Conservation (phyloP, 192 early-diverging fungal genomes). For the Backusella sp. region DNA sequence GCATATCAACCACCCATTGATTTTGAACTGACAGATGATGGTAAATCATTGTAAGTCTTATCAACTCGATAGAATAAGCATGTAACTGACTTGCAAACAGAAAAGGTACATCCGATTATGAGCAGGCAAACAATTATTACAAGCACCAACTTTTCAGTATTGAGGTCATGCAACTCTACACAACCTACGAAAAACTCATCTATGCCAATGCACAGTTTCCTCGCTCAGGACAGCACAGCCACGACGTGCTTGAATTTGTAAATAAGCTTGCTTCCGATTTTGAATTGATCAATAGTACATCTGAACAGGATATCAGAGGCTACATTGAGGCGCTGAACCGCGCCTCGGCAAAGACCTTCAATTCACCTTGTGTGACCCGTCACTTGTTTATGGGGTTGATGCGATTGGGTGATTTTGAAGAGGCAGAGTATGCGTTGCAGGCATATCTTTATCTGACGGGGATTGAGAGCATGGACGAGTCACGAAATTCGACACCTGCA, state of each 20-base stretch:
- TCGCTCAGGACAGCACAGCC: slow-evolving; percentile 55
- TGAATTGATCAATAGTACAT: slow-evolving; percentile 46
- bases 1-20: slow-evolving; percentile 29
- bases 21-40: not conserved
- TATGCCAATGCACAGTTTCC: slow-evolving; percentile 58
- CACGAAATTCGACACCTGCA: not conserved
- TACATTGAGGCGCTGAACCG: slow-evolving; percentile 62
- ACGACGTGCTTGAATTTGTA: slow-evolving; percentile 53
- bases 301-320: slow-evolving; percentile 49
- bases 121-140: not conserved
- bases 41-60: not conserved
- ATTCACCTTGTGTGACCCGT: slow-evolving; percentile 65
- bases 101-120: not conserved
- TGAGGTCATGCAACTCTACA: slow-evolving; percentile 53
- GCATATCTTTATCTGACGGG: slow-evolving; percentile 60
- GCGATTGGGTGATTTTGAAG: slow-evolving; percentile 66
- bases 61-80: no score
- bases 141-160: slow-evolving; percentile 35
- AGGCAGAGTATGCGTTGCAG: slow-evolving; percentile 64
- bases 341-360: slow-evolving; percentile 62
- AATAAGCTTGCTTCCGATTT: slow-evolving; percentile 63
- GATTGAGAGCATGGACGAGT: slow-evolving; percentile 18
- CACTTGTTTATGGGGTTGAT: slow-evolving; percentile 58
- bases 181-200: slow-evolving; percentile 59
- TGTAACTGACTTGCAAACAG: not conserved